Evolutionary conservation across 768 basidiomycete genomes (phyloP), one percentile per base, ranked within the genome.

Genomic region (Trametes coccinea): DNA sequence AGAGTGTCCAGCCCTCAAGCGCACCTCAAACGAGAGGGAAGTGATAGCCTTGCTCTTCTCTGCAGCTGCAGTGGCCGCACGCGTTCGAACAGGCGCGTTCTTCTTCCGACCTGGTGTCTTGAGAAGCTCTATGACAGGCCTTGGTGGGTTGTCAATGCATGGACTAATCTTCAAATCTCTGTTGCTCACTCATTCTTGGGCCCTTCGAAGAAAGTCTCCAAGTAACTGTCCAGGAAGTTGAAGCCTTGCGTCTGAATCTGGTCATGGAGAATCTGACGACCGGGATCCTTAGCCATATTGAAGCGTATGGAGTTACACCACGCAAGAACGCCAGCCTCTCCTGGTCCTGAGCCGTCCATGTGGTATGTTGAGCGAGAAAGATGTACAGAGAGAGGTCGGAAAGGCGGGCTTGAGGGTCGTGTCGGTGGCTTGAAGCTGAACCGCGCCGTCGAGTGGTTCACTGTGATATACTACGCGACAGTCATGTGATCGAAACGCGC

Each of bases 81-180:
- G 83, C 16, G 81, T 77, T 65, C 80, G 83, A 66, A 79, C 83
- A 3, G 77, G 75, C 13, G 80, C 72, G 50, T 77, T 79, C 74
- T 83, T 90, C 73, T 84, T 90, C 46, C 90, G 83, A 33, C 89
- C 86, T 13, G 92, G 92, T 1, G 92, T 93, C 75, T 93, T 93
- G 2, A 93, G 84, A 16, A 93, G 80, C 55, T 93, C 90, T 44
- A 91, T 86, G 14, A 93, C 81, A 7, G 85, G 82, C 49, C 91
- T 92, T 63, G 43, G 0, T 13, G 45, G 17, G 22, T 5, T 53
- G 34, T 5, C 11, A 44, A 16, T 8, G 16, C 9, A 10, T 57
- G 66, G 22, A 61, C 52, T 14, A 52, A 29, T 14, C 52, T 30
- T 27, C 37, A 9, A 31, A 30, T 17, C 37, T 17, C 4, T 59